Evolutionary conservation across 2,329 filamentous ascomycete species (phyloP), one percentile per base, ranked within the genome.

Genomic region (Verticillium alfalfae): DNA sequence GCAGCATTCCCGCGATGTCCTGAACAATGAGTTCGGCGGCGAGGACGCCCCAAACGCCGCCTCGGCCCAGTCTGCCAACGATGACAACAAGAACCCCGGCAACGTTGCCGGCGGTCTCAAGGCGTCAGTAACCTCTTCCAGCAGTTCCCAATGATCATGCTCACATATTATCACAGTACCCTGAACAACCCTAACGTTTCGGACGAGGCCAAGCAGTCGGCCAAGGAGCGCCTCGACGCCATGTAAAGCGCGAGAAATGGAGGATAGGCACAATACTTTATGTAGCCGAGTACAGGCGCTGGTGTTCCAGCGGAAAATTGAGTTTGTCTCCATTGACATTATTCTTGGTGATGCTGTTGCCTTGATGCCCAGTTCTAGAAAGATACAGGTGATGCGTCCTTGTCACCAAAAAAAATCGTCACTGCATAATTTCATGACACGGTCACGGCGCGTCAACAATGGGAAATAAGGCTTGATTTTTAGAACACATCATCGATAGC

Each of bases 401-500:
- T 31, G 26, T 31, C 26, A 31, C 26, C n/a, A n/a, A n/a, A 31
- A 3, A 31, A 31, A 31, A 3, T 31, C 26, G 26, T 31, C 26
- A 31, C 26, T 31, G 26, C 26, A 3, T 31, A 31, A 3, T 3
- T 31, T 31, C 26, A 31, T 5, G 4, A 26, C 26, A 31, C 2
- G 26, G 26, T 31, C 26, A 31, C 5, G 26, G n/a, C n/a, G 26
- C 26, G 26, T 31, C 26, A 31, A 31, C 5, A 31, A 31, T 31
- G 26, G 2, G 3, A 3, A 31, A 31, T 31, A 31, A 31, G 26
- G 26, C 26, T 31, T 31, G 5, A 45, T n/a, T 45, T 60, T 70
- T 72, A 95, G 68, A 97, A 88, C 63, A 99, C 79, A 73, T 96
- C 93, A 66, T 92, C 86, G 66, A 99, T 90, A 16, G 89, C 88